These are phyloP conservation scores for Handroanthus guayacan DNA, from an alignment of 257 asterid species.

Conservation along the genomic window DNA sequence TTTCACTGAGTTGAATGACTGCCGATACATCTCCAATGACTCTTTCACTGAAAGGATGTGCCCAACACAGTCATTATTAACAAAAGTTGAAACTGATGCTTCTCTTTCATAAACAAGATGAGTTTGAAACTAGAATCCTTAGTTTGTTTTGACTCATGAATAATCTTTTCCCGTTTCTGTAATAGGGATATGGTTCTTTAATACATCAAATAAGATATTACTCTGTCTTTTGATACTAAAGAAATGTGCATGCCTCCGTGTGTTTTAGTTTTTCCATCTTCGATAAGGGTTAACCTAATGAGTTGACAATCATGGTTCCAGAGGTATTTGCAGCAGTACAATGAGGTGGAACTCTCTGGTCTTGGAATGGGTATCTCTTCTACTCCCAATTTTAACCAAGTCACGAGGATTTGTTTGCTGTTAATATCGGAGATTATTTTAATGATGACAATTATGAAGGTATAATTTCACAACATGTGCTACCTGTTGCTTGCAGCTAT, in stretches of 20 bases:
- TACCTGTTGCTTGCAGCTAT: conserved; percentile 54
- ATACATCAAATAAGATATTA: too few relatives aligned
- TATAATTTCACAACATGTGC: conserved; percentile 14
- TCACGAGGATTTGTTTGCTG: background rate
- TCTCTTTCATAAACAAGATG: too few relatives aligned
- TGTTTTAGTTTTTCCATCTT: background rate
- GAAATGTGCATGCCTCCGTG: background rate
- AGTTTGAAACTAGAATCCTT: too few relatives aligned
- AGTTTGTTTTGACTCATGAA: too few relatives aligned
- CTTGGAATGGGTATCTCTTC: conserved; percentile 79
- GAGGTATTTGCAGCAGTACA: conserved; percentile 75
- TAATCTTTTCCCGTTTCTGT: too few relatives aligned
- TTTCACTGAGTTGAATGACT: background rate
- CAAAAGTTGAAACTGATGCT: too few relatives aligned
- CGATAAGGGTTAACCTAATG: background rate
- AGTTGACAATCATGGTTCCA: conserved; percentile 40
- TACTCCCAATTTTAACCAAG: conserved; percentile 17
- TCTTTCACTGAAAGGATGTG: too few relatives aligned
- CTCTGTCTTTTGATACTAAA: background rate
- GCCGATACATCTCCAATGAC: background rate
- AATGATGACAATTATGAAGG: background rate
- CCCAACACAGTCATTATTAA: too few relatives aligned
- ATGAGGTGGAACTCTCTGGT: conserved; percentile 81
- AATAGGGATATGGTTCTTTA: too few relatives aligned
- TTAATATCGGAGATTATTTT: background rate